Conservation (phyloP, 2,329 filamentous ascomycete genomes). For the Diaporthe sp. region DNA sequence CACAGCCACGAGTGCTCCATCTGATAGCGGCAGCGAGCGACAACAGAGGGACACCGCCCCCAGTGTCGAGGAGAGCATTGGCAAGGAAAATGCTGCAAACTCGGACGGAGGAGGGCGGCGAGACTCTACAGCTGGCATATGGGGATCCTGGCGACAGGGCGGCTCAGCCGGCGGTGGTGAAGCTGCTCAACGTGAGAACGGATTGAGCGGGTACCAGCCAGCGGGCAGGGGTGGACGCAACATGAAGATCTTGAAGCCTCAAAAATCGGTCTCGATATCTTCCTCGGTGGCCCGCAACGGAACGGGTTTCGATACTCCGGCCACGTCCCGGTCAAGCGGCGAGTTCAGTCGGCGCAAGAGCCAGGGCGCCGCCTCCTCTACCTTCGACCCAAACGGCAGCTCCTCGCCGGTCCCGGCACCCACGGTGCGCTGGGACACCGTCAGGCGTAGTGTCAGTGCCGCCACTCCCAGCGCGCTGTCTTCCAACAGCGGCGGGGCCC, state of each 20-base stretch:
- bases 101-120: slow-evolving; percentile 53
- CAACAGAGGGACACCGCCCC: slow-evolving; percentile 54
- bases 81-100: slow-evolving; percentile 45
- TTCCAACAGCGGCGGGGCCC: slow-evolving; percentile 47
- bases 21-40: slow-evolving; percentile 61
- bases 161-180: slow-evolving; percentile 64
- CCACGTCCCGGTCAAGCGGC: slow-evolving; percentile 59
- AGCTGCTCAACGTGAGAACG: slow-evolving; percentile 65
- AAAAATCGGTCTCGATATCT: slow-evolving; percentile 68
- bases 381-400: slow-evolving; percentile 43
- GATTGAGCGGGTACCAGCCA: slow-evolving; percentile 78
- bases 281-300: slow-evolving; percentile 67
- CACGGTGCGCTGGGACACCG: slow-evolving; percentile 64
- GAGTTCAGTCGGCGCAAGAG: slow-evolving; percentile 68
- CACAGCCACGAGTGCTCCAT: slow-evolving; percentile 53
- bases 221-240: slow-evolving; percentile 72
- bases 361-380: slow-evolving; percentile 55
- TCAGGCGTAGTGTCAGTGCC: slow-evolving; percentile 63
- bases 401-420: slow-evolving; percentile 42
- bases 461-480: slow-evolving; percentile 42
- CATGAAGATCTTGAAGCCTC: slow-evolving; percentile 92
- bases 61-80: slow-evolving; percentile 48
- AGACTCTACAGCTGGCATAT: slow-evolving; percentile 70
- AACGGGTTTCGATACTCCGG: slow-evolving; percentile 65
- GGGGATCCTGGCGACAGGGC: slow-evolving; percentile 79